Percentiles rank a stretch among this genome's conserved stretches.
phyloP scores from a whole-genome alignment of 2,329 filamentous ascomycete species.

The Dothideomycetes sp. region DNA sequence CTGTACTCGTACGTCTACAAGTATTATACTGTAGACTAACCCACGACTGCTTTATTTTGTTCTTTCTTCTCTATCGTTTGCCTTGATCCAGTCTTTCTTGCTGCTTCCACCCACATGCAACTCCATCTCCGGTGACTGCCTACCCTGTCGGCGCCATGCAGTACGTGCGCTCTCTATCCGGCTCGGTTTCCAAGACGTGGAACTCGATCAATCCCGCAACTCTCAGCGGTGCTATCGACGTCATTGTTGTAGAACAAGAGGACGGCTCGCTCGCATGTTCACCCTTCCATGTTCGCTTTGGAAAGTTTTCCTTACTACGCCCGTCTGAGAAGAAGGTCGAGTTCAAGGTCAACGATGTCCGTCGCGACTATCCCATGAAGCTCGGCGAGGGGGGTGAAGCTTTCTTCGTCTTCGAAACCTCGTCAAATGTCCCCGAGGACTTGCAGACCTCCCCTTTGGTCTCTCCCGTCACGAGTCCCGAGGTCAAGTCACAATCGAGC shows the following conservation, averaged over 20 bases:
- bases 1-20: no score
- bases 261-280: conserved; percentile 84
- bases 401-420: conserved; percentile 97
- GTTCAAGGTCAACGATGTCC: conserved; percentile 85
- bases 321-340: conserved; percentile 99
- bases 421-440: conserved; percentile 80
- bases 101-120: conserved; percentile 5
- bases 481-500: conserved; percentile 41
- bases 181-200: conserved; percentile 96
- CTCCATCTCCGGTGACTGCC: neutral
- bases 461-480: conserved; percentile 79
- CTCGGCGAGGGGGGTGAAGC: conserved; percentile 94
- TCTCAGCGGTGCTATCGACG: conserved; percentile 94
- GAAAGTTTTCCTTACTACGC: conserved; percentile 91
- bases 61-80: neutral
- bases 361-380: conserved; percentile 96
- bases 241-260: conserved; percentile 93
- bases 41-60: conserved; percentile 11
- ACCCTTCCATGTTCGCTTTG: conserved; percentile 96
- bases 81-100: conserved; percentile 4
- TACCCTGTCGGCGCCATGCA: conserved; percentile 57
- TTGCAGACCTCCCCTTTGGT: conserved; percentile 91
- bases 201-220: conserved; percentile 99
- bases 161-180: conserved; percentile 92
- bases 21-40: no score